Base-by-base conservation (phyloP, 768 basidiomycete species). In the Termitomyces sp. region DNA sequence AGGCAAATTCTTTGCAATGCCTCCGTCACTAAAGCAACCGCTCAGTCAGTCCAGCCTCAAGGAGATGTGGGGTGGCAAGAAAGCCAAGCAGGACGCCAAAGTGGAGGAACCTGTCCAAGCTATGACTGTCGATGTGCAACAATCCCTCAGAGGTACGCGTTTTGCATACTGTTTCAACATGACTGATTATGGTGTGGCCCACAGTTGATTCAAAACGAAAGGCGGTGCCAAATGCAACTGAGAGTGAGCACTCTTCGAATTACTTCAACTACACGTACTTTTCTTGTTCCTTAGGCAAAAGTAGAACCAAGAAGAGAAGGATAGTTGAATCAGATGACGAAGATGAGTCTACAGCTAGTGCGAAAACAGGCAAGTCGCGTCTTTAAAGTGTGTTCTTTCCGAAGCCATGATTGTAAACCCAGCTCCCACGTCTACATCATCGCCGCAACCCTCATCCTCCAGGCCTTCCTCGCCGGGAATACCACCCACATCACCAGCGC, bases 1-100 rank as follows among this genome's bases (percentile, higher is more conserved):
- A 92, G 89, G 84, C 37, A 88, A 81, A 64, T 92, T 90, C 74
- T 83, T 91, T 53, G 74, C 77, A 55, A 88, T 90, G 87, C 87
- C 90, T 0, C 78, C 77, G 59, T 77, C 77, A 28, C 60, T 65
- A n/a, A 90, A 88, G 69, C 66, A 81, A 28, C 85, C 87, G 0
- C 82, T 85, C 7, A 88, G 90, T 55, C 90, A 93, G 66, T 76
- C 89, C n/a, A 90, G 75, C 63, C 79, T 93, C 38, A 76, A 81
- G 54, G 87, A 90, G 53, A 77, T 90, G 74, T 93, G 88, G 88
- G 76, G 74, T 53, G 58, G 56, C 46, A 66, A 64, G 57, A 67
- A 58, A 62, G 58, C 54, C 45, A 66, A 63, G 55, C 66, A 57
- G 65, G 65, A 54, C 54, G 60, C 51, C 58, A 59, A 59, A 47